These are phyloP conservation scores for Mimosa pudica DNA, from an alignment of 306 rosid genomes.

Conservation along the genomic window DNA sequence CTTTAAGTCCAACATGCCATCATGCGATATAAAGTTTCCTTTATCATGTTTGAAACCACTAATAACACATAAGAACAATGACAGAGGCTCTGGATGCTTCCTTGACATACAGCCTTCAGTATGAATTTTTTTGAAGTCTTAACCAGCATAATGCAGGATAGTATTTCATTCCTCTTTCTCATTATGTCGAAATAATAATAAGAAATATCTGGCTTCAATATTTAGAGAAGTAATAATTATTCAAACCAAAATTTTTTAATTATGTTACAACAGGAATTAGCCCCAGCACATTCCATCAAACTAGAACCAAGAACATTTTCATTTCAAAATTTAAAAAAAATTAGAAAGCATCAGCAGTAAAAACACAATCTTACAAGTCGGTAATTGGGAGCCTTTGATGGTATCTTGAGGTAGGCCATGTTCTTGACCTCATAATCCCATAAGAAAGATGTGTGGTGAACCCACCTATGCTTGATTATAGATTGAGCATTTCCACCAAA, in stretches of 20 bases:
- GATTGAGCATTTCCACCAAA: conserved; percentile 99
- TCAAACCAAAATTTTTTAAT: neutral
- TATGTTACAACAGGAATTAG: neutral
- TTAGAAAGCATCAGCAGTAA: neutral
- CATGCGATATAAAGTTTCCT: neutral
- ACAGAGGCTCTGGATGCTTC: neutral
- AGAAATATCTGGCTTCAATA: neutral
- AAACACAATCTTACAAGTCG: conserved; percentile 56
- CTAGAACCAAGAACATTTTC: neutral
- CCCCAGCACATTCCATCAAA: neutral
- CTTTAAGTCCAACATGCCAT: neutral
- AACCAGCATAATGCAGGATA: neutral
- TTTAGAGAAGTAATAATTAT: neutral
- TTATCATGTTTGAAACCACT: neutral
- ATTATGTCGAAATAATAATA: neutral
- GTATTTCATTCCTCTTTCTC: neutral
- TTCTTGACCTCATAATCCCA: conserved; percentile 81
- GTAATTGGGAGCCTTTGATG: conserved; percentile 73
- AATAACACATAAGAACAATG: neutral
- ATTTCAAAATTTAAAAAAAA: neutral
- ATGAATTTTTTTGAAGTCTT: neutral
- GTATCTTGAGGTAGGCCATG: conserved; percentile 87
- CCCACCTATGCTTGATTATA: conserved; percentile 82
- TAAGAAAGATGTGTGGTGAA: conserved; percentile 95
- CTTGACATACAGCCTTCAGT: neutral